Base-by-base conservation (phyloP, 208 protist genomes). In the Crithidia expoeki region DNA sequence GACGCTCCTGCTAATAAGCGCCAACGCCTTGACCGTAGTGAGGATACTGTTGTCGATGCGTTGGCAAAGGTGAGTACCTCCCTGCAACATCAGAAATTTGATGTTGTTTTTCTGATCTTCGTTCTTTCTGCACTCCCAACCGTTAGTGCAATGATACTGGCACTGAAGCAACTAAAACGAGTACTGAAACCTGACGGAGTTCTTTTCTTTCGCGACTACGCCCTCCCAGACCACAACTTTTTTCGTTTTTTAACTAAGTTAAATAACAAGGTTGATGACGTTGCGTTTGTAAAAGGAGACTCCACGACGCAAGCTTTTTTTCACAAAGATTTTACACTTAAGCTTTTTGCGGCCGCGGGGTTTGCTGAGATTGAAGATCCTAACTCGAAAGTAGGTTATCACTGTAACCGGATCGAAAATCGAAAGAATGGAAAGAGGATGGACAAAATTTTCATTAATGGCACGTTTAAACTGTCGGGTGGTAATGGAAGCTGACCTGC, bases 361-460 rank as follows among this genome's bases (percentile, higher is more conserved):
- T 77, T 94, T 49, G 65, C 76, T 3, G 78, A 80, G 25, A 78
- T 82, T n/a, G 70, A 79, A 17, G 65, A 68, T 42, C 32, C 65
- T 19, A 58, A 38, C 0, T 78, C 66, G 1, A 65, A 65, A 21
- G 57, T 85, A 1, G 58, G 66, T 7, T 94, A 94, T 59, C 91
- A 96, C 65, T 96, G 91, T 58, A 96, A 94, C 55, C 69, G 87
- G 11, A 84, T 94, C 21, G 75, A 82, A 30, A 96, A 96, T 69
- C 73, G 91, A 12, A 96, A 96, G 58, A 94, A 90, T 57, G 79
- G 81, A 16, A 92, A 88, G 33, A 65, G 52, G 53, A 96, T 96
- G 88, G 82, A 93, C 63, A 96, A 96, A 50, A 78, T 96, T 23
- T 96, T 96, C 68, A 74, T 96, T 34, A 96, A 96, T 56, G 86